phyloP scores from a whole-genome alignment of 179 eudicot species.

The Heliamphora pulchella region DNA sequence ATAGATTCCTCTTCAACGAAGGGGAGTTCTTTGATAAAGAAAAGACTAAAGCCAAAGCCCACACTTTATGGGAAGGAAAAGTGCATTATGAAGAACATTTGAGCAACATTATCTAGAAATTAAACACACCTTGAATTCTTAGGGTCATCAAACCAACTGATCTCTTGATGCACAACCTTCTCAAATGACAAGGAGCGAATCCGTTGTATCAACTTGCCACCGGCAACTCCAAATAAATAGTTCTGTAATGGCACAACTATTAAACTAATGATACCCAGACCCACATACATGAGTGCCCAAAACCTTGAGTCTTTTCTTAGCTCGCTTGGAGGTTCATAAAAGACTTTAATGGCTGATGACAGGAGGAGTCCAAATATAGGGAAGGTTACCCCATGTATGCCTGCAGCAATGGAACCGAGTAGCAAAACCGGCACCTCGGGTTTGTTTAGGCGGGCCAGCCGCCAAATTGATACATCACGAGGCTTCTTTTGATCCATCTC shows the following conservation, averaged over 20 bases:
- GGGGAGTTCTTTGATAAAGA: too few relatives aligned
- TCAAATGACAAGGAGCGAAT: slow-evolving; percentile 55
- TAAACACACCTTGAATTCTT: slow-evolving; percentile 59
- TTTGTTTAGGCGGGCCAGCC: slow-evolving; percentile 53
- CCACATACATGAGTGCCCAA: slow-evolving; percentile 53
- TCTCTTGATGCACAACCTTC: slow-evolving; percentile 74
- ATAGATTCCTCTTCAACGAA: too few relatives aligned
- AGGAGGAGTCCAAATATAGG: slow-evolving; percentile 60
- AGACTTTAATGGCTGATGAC: slow-evolving; percentile 54
- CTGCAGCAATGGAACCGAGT: slow-evolving; percentile 59
- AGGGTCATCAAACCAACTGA: slow-evolving; percentile 84
- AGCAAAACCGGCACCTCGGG: slow-evolving; percentile 60
- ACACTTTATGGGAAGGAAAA: too few relatives aligned
- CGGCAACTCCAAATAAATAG: slow-evolving; percentile 63
- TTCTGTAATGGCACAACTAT: slow-evolving; percentile 49
- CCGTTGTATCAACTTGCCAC: slow-evolving; percentile 57
- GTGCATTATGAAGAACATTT: not conserved
- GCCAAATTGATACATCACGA: slow-evolving; percentile 31
- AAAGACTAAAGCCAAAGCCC: too few relatives aligned
- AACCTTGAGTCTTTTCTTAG: slow-evolving; percentile 42
- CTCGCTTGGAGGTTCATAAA: slow-evolving; percentile 46
- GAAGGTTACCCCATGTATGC: slow-evolving; percentile 46
- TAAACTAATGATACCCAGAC: slow-evolving; percentile 32
- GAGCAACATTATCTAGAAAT: not conserved
- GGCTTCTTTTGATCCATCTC: slow-evolving; percentile 20